Base-by-base conservation (phyloP, 345 rosid genomes). In the Acer saccharum region DNA sequence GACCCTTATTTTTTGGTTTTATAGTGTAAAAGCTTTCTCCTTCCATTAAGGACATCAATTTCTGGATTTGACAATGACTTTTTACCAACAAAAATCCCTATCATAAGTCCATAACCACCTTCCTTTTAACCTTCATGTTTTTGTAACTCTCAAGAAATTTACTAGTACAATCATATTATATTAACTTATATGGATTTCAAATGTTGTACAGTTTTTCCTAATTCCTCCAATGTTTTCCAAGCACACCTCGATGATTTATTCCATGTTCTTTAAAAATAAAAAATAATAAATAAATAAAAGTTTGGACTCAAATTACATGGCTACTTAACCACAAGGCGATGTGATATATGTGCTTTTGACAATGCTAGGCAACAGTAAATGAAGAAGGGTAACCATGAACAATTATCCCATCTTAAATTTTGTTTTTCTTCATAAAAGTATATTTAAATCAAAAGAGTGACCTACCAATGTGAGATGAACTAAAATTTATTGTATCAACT, bases 11-110 rank as follows among this genome's bases (percentile, higher is more conserved):
- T 41, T 48, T 29, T 50, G 41, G 21, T 43, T 43, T 7, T 58
- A 10, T 21, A 18, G 5, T 77, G 66, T 17, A 35, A 68, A 74
- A 43, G 77, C 61, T 65, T 62, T 74, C 48, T 57, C 41, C 80
- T 32, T 74, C 74, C 20, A 71, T 68, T 25, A 21, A 69, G 82
- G 79, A 44, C 80, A 62, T 80, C 81, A 77, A 32, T 76, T 86
- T 86, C 76, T 82, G 77, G 66, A 76, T 66, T 69, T 77, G 85
- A 83, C 77, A 68, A 74, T 20, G 85, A 86, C 85, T 52, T 57
- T 27, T 79, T 20, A 83, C 78, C 86, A 17, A 25, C 7, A 74
- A 69, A 74, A 62, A 4, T 35, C 6, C 39, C 39, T 4, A 35
- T 6, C 39, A 35, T 35, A 35, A 35, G 39, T 35, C 39, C 35